Base-by-base conservation (phyloP, 306 rosid genomes). In the Benincasa hispida region DNA sequence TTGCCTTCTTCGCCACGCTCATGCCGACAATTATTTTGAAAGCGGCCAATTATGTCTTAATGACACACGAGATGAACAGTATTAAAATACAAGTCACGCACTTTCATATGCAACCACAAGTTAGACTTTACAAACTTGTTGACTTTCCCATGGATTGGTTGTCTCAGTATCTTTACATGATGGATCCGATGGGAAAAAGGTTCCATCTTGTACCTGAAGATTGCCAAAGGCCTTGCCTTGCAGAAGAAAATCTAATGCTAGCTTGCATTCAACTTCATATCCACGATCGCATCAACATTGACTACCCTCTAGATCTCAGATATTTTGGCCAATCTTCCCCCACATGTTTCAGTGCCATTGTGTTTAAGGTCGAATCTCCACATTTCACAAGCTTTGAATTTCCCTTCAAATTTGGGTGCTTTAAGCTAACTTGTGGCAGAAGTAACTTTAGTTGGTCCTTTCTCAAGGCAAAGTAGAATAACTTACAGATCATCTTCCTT, bases 1-100 rank as follows among this genome's bases (percentile, higher is more conserved):
- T 8, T 7, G 92, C 97, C 76, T 94, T 89, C 89, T 94, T 97
- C 1, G 73, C 35, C 0, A 90, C 18, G 62, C 19, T 88, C 99
- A 94, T 92, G 42, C 42, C 42, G 2, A 6, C 9, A 37, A 42
- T 42, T 45, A 45, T 45, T 45, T 45, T 45, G 50, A 45, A 45
- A 45, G 50, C 50, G 50, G 50, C 50, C 50, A 45, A 45, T 45
- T 45, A 45, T 45, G 50, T 45, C 4, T 45, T 45, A 45, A 45
- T 45, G 5, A 32, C 50, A 11, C 50, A 45, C 5, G 50, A 45
- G 50, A 45, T 12, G 50, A 45, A 8, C 50, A 45, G 50, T 2
- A 45, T 2, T 45, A 11, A 45, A 39, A 39, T 39, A 39, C 11
- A 39, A 9, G 45, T 39, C 45, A 2, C 8, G 45, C 11, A 39